Base-by-base conservation (phyloP, 2,329 filamentous ascomycete genomes). In the Helicocarpus griseus region DNA sequence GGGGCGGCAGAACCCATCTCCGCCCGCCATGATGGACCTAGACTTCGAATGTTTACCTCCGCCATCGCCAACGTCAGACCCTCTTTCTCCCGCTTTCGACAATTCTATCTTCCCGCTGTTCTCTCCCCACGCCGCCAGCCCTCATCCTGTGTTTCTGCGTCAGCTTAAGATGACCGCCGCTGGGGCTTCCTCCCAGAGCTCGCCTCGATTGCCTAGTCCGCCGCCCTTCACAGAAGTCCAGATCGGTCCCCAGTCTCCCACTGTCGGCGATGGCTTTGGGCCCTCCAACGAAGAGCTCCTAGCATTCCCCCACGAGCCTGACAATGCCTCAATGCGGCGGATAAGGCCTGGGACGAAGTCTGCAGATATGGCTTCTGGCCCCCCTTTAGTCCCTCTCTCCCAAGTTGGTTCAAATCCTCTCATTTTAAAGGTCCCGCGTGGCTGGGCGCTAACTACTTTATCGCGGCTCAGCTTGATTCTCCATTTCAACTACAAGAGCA, bases 401-500 rank as follows among this genome's bases (percentile, higher is more conserved):
- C 87, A 96, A 76, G 89, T 94, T 67, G 57, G 35, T 49, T 24
- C n/a, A n/a, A 19, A 49, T 31, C 17, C 38, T 9, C 13, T 19
- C 7, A n/a, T n/a, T n/a, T n/a, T 47, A 28, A 26, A 19, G 5
- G 11, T 9, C 22, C 11, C 24, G 21, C 19, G 35, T 41, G 26
- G 28, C 24, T 49, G 8, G 21, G 17, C 52, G 49, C 53, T 51
- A 40, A 52, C 35, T 17, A 36, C n/a, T 31, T 54, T 58, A 50
- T 19, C 44, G 45, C 45, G 45, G 22, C 36, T 53, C 67, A 96
- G 87, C 89, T 98, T 59, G 90, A 98, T 66, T 97, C 91, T 21
- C 87, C 93, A 41, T 98, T 97, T 67, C 93, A 96, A 69, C 81
- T 97, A 17, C 94, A 96, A 69, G 93, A 98, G 71, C 91, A 98